Percentiles rank a stretch among this genome's conserved stretches.
These are phyloP conservation scores for Rhododendron griersonianum DNA, from an alignment of 148 eudicot genomes.

Conservation along the genomic window DNA sequence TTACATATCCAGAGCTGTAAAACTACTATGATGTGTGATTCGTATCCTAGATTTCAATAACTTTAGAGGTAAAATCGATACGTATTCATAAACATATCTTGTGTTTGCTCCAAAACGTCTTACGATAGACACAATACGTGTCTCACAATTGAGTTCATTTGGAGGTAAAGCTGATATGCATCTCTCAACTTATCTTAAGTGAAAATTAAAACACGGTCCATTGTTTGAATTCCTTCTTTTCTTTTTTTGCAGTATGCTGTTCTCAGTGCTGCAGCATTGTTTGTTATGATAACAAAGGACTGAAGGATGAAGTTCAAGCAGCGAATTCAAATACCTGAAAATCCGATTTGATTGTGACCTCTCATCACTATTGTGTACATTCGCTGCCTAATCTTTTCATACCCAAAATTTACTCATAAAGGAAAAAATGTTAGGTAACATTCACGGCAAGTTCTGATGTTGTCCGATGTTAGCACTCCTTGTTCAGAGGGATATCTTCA, in stretches of 20 bases:
- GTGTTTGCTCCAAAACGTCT: no score
- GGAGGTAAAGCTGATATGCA: no score
- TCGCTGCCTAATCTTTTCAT: neutral
- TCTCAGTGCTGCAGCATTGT: slow-evolving; percentile 50
- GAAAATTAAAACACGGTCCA: no score
- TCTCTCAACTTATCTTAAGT: no score
- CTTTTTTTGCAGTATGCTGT: slow-evolving; percentile 46
- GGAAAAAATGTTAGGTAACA: neutral
- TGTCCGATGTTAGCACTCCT: neutral
- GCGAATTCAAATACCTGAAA: neutral
- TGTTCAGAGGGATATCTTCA: neutral
- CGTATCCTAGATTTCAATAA: no score
- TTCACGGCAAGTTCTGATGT: neutral
- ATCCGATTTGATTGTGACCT: neutral
- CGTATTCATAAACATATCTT: no score
- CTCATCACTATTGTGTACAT: neutral
- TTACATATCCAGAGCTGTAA: no score
- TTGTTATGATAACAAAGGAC: slow-evolving; percentile 52
- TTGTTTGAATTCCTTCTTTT: neutral
- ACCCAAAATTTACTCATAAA: neutral
- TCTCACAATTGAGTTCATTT: no score
- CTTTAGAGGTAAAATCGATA: no score
- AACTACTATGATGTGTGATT: no score
- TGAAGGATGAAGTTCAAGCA: slow-evolving; percentile 15
- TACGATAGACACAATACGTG: no score